Conservation (phyloP, 2,329 filamentous ascomycete genomes). For the Colletotrichum somersetense region DNA sequence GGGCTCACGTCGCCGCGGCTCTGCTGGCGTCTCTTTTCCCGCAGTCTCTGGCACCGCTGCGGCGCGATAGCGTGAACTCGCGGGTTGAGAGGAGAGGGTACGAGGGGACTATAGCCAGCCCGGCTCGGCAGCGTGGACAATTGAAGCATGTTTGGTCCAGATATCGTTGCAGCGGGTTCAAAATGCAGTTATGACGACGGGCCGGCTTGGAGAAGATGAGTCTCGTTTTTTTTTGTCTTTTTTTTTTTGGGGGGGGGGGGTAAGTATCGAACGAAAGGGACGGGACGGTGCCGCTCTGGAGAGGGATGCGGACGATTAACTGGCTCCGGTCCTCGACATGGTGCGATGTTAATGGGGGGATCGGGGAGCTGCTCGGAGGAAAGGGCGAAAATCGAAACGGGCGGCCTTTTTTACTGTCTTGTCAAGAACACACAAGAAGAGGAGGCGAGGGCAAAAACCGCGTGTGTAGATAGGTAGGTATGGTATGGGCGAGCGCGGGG, state of each 20-base stretch:
- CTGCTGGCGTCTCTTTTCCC: constrained; percentile 40
- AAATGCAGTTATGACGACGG: not conserved
- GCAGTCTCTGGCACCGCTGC: constrained; percentile 41
- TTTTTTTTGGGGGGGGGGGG: too few relatives aligned
- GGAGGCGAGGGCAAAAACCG: not conserved
- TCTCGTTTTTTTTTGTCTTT: not conserved
- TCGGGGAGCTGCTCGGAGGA: not conserved
- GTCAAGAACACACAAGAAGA: constrained; percentile 5
- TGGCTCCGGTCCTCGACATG: constrained; percentile 14
- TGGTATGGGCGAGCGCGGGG: constrained; percentile 14
- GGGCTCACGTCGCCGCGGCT: constrained; percentile 51
- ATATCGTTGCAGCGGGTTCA: not conserved
- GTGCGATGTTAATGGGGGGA: not conserved
- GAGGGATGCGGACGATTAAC: constrained; percentile 17
- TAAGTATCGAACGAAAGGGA: not conserved
- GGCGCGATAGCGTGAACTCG: constrained; percentile 30
- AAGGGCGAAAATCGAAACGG: constrained; percentile 1
- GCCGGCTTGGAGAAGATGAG: not conserved
- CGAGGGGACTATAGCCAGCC: constrained; percentile 45
- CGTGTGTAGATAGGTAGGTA: constrained; percentile 17
- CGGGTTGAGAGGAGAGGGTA: constrained; percentile 50
- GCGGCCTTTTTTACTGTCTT: constrained; percentile 9
- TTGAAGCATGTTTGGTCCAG: constrained; percentile 13
- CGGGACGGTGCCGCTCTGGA: constrained; percentile 12
- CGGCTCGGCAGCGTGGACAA: constrained; percentile 38